Conservation (phyloP, 164 flowering plant species). For the Brasenia schreberi region DNA sequence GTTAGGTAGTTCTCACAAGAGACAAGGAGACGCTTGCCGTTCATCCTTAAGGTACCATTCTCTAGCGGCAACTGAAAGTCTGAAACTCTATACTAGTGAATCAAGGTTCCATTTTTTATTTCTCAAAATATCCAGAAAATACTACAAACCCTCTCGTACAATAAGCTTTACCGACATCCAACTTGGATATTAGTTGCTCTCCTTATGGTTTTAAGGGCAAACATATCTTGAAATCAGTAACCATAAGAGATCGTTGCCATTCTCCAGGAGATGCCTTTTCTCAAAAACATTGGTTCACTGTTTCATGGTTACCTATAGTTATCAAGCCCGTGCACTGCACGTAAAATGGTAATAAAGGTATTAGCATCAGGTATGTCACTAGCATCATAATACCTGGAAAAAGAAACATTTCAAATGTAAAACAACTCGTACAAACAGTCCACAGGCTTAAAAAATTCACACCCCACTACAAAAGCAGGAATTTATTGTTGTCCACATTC, state of each 20-base stretch:
- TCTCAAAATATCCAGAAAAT: neutral
- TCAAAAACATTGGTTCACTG: neutral
- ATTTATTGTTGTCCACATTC: too few species aligned
- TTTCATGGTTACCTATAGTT: too few species aligned
- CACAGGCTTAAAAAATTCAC: too few species aligned
- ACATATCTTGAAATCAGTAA: neutral
- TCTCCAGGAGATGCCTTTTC: neutral
- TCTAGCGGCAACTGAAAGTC: conserved; percentile 4
- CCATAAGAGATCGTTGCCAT: neutral
- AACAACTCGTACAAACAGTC: too few species aligned
- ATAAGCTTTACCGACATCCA: neutral
- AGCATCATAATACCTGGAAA: too few species aligned
- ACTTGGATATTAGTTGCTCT: neutral
- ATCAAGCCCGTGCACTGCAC: too few species aligned
- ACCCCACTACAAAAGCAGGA: too few species aligned
- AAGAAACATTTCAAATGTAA: too few species aligned
- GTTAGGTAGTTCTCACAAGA: conserved; percentile 2
- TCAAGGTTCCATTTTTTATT: neutral
- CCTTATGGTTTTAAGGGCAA: neutral
- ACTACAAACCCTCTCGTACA: neutral
- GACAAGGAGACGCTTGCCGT: conserved; percentile 4
- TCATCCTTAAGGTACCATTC: conserved; percentile 3
- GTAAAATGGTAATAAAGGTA: too few species aligned
- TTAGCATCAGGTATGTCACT: too few species aligned
- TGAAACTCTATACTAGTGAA: conserved; percentile 2